phyloP scores from a whole-genome alignment of 202 grass and related monocot species.

The Cymbopogon flexuosus region DNA sequence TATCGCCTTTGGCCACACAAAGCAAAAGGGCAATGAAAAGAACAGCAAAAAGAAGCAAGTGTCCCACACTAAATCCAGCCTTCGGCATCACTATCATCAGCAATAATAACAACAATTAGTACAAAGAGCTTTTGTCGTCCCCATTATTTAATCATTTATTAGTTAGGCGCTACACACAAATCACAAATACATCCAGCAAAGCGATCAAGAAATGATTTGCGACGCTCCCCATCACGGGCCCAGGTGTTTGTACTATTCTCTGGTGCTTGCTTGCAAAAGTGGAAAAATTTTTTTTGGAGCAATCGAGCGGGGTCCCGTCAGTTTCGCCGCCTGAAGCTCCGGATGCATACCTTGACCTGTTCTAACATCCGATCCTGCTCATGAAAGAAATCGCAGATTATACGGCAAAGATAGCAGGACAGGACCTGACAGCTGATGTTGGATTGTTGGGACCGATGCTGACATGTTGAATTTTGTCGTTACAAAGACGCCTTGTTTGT shows the following conservation, averaged over 20 bases:
- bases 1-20: not conserved
- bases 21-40: not conserved
- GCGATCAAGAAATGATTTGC: not conserved
- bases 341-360: not conserved
- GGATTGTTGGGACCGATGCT: not conserved
- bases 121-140: not conserved
- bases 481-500: not conserved
- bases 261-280: not conserved
- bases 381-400: not conserved
- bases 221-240: not conserved
- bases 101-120: not conserved
- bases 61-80: constrained; percentile 5
- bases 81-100: not conserved
- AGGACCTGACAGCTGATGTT: not conserved
- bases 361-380: not conserved
- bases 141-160: no score
- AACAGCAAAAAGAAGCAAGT: not conserved
- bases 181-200: not conserved
- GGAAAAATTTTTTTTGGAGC: not conserved
- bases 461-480: not conserved
- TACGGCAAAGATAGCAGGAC: not conserved
- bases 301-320: not conserved
- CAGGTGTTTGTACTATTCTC: not conserved
- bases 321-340: not conserved
- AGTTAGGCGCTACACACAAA: not conserved